Conservation (phyloP, 2,329 filamentous ascomycete genomes). For the Penicillium sp. region DNA sequence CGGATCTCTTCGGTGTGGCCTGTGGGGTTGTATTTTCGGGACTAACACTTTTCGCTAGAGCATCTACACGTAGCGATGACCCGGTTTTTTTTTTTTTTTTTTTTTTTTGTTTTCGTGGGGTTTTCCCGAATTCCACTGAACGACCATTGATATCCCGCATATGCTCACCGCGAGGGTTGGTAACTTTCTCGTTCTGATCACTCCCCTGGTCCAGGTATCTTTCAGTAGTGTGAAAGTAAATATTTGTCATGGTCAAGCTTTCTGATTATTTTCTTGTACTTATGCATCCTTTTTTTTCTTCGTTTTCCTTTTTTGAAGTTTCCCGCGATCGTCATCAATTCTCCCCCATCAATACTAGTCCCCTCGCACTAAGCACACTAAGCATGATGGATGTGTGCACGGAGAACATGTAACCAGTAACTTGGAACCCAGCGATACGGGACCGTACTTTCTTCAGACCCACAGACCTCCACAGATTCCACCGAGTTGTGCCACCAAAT, state of each 20-base stretch:
- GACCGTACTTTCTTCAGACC: conserved; percentile 1
- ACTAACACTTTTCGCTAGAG: conserved; percentile 26
- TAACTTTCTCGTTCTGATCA: not conserved
- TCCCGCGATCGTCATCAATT: not conserved
- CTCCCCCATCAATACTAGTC: not conserved
- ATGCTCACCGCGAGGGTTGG: not conserved
- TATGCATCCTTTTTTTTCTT: too few species aligned
- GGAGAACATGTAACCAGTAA: not conserved
- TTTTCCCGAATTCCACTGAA: not conserved
- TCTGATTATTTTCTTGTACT: not conserved
- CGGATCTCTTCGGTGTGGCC: not conserved
- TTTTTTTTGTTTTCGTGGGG: not conserved
- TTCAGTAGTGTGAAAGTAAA: not conserved
- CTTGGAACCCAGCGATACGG: not conserved
- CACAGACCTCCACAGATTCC: conserved; percentile 5
- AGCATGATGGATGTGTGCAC: not conserved
- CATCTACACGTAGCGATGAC: conserved; percentile 33
- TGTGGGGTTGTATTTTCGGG: not conserved
- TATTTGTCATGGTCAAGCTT: not conserved
- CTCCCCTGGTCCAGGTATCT: not conserved
- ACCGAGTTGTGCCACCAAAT: conserved; percentile 1
- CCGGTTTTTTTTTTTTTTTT: not conserved
- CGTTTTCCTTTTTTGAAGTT: not conserved
- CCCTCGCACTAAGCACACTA: not conserved
- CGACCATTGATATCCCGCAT: not conserved